These are phyloP conservation scores for Pyrus betulifolia DNA, from an alignment of 306 rosid species.

Conservation along the genomic window DNA sequence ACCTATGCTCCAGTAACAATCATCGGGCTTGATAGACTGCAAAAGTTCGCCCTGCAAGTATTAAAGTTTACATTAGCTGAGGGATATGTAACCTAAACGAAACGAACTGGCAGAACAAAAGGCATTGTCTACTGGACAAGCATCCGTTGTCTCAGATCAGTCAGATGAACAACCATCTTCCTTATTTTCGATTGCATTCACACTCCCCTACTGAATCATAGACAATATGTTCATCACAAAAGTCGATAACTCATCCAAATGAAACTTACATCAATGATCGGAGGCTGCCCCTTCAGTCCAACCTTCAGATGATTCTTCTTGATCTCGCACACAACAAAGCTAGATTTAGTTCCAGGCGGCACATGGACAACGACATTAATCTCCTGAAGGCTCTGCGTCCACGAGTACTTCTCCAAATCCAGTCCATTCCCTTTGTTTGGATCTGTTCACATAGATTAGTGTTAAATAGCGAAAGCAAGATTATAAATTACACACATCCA, in stretches of 20 bases:
- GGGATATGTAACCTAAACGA: background rate
- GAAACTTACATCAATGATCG: slow-evolving; percentile 68
- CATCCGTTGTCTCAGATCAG: background rate
- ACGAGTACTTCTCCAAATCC: slow-evolving; percentile 75
- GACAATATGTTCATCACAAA: background rate
- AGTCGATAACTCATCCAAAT: background rate
- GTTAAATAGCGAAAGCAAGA: background rate
- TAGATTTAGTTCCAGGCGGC: slow-evolving; percentile 75
- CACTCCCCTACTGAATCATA: background rate
- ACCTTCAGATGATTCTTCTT: slow-evolving; percentile 79
- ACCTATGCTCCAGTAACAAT: slow-evolving; percentile 95
- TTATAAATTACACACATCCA: background rate
- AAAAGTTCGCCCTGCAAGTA: slow-evolving; percentile 58
- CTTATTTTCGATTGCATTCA: background rate
- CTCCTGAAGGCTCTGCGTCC: slow-evolving; percentile 94
- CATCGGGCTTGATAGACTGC: slow-evolving; percentile 64
- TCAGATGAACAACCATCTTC: background rate
- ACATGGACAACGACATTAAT: slow-evolving; percentile 59
- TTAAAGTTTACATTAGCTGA: slow-evolving; percentile 1
- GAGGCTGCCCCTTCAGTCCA: slow-evolving; percentile 92
- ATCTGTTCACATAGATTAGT: slow-evolving; percentile 29
- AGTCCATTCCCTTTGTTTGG: slow-evolving; percentile 82
- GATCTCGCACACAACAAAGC: slow-evolving; percentile 61
- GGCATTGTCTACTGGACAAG: background rate
- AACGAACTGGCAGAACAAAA: background rate